phyloP scores from a whole-genome alignment of 208 protist genomes.

The Tritrichomonas musculus region DNA sequence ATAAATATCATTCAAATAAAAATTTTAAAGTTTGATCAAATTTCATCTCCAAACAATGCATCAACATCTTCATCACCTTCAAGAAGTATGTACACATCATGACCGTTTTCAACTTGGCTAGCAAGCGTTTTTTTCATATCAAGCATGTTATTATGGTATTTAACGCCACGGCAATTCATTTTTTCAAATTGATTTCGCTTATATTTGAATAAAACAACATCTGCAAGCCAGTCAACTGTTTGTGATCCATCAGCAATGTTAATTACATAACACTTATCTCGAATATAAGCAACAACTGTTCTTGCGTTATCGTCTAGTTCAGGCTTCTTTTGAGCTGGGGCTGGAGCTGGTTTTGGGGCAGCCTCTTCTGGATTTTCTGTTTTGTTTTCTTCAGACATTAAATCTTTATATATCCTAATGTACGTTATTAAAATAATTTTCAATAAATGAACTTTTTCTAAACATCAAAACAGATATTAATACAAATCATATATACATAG shows the following conservation, averaged over 20 bases:
- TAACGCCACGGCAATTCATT: slow-evolving; percentile 28
- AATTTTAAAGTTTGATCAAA: too few species aligned
- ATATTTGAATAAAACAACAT: slow-evolving; percentile 24
- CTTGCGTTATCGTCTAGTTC: not conserved
- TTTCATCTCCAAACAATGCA: slow-evolving; percentile 25
- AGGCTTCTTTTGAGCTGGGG: too few species aligned
- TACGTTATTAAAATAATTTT: too few species aligned
- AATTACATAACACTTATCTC: not conserved
- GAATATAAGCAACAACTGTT: not conserved
- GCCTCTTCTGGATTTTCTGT: too few species aligned
- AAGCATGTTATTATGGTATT: not conserved
- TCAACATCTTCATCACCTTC: slow-evolving; percentile 36
- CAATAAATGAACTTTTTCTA: too few species aligned
- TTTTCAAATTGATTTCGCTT: slow-evolving; percentile 28
- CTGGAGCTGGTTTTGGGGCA: too few species aligned
- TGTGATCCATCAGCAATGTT: slow-evolving; percentile 29
- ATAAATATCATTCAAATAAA: too few species aligned
- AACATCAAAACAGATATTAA: too few species aligned
- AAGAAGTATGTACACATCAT: slow-evolving; percentile 9
- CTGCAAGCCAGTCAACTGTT: slow-evolving; percentile 31
- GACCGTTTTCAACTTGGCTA: not conserved
- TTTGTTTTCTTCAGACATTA: too few species aligned
- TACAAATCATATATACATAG: too few species aligned
- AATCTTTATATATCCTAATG: too few species aligned
- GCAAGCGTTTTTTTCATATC: not conserved